Evolutionary conservation across 148 eudicot species (phyloP).

Genomic region (Pouteria glomerata): DNA sequence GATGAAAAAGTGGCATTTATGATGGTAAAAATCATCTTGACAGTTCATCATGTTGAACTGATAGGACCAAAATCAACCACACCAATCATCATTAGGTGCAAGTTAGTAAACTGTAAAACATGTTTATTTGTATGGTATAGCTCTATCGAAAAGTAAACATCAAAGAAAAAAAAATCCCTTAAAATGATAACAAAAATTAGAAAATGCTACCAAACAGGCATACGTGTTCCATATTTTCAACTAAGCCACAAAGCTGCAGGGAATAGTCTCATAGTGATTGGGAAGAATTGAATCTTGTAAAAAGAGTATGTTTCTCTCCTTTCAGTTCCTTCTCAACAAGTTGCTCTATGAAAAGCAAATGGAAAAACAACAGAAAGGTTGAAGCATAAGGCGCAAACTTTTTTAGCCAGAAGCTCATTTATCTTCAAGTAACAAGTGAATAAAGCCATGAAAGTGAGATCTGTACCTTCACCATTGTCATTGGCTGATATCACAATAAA

Average conservation of each 20-base stretch:
- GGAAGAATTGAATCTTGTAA: not conserved
- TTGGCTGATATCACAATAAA: constrained; percentile 50
- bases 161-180: not conserved
- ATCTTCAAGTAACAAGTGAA: not conserved
- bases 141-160: not conserved
- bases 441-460: not conserved
- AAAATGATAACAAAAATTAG: not conserved
- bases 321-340: not conserved
- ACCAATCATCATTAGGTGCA: not conserved
- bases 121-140: not conserved
- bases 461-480: constrained; percentile 64
- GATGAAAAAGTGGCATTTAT: not conserved
- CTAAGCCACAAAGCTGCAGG: not conserved
- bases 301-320: not conserved
- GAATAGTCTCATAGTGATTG: not conserved
- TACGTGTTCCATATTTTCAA: not conserved
- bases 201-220: constrained; percentile 1
- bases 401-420: not conserved
- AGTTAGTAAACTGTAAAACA: not conserved
- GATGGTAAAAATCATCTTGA: not conserved
- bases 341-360: too few species aligned
- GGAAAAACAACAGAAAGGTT: too few species aligned
- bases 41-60: not conserved
- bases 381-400: too few species aligned
- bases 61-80: not conserved